These are phyloP conservation scores for Dalbergia cultrata DNA, from an alignment of 306 rosid species.

Conservation along the genomic window DNA sequence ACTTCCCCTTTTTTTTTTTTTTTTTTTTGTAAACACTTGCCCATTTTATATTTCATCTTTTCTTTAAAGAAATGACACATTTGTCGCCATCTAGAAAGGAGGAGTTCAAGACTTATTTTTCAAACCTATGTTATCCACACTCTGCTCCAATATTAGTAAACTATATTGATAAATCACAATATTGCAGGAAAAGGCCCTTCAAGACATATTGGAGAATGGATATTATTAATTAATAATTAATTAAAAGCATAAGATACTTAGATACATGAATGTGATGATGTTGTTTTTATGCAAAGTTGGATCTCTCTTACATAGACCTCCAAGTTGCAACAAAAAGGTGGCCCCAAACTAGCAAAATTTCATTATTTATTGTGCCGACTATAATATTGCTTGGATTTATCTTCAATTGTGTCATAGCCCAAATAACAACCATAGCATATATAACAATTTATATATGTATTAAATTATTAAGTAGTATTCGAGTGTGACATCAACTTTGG, in stretches of 20 bases:
- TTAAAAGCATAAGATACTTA: conserved; percentile 12
- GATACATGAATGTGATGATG: conserved; percentile 23
- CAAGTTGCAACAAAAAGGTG: conserved; percentile 32
- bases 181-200: conserved; percentile 13
- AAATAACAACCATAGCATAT: not conserved
- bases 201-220: conserved; percentile 37
- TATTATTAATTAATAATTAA: not conserved
- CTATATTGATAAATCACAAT: not conserved
- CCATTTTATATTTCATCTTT: not conserved
- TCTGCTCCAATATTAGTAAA: not conserved
- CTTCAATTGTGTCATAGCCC: conserved; percentile 12
- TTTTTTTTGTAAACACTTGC: too few species aligned
- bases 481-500: conserved; percentile 23
- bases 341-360: not conserved
- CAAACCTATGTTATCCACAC: not conserved
- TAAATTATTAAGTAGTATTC: not conserved
- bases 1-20: not conserved
- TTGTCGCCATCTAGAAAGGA: conserved; percentile 13
- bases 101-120: not conserved
- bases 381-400: conserved; percentile 35
- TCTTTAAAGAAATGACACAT: not conserved
- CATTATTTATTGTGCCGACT: conserved; percentile 38
- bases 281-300: not conserved
- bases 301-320: not conserved
- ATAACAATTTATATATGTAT: not conserved